Conservation (phyloP, 148 eudicot species). For the Nepenthes gracilis region DNA sequence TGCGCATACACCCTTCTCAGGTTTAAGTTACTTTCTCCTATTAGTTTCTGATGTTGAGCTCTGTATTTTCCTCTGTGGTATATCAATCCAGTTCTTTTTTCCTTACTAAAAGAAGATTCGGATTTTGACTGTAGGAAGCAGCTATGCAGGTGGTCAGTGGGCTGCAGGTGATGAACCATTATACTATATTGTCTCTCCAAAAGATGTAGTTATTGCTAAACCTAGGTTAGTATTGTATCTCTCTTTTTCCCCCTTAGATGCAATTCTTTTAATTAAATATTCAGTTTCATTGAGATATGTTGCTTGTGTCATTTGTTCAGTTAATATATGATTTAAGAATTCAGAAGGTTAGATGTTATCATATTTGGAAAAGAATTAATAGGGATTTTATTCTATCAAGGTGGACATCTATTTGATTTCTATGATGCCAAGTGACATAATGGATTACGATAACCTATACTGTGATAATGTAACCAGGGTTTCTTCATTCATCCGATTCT, state of each 20-base stretch:
- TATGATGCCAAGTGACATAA: no score
- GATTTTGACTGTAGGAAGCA: conserved; percentile 51
- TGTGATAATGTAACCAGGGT: no score
- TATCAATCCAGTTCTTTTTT: conserved; percentile 3
- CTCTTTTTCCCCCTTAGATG: not conserved
- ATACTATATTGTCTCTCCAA: conserved; percentile 91
- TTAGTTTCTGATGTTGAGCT: not conserved
- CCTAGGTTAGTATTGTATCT: conserved; percentile 56
- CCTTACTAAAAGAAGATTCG: conserved; percentile 5
- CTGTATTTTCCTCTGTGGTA: not conserved
- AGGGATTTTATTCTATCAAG: no score
- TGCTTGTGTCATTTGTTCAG: not conserved
- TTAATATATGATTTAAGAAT: not conserved
- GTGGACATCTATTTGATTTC: no score
- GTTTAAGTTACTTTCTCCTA: conserved; percentile 20
- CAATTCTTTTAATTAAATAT: not conserved
- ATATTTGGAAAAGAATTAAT: no score
- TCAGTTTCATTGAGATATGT: not conserved
- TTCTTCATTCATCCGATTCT: no score
- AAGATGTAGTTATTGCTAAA: conserved; percentile 93
- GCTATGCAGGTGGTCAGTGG: conserved; percentile 89
- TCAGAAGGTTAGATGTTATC: no score
- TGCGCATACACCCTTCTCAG: conserved; percentile 88
- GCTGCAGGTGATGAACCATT: conserved; percentile 94
- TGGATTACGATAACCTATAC: no score